Base-by-base conservation (phyloP, 345 rosid genomes). In the Hirschfeldia incana region DNA sequence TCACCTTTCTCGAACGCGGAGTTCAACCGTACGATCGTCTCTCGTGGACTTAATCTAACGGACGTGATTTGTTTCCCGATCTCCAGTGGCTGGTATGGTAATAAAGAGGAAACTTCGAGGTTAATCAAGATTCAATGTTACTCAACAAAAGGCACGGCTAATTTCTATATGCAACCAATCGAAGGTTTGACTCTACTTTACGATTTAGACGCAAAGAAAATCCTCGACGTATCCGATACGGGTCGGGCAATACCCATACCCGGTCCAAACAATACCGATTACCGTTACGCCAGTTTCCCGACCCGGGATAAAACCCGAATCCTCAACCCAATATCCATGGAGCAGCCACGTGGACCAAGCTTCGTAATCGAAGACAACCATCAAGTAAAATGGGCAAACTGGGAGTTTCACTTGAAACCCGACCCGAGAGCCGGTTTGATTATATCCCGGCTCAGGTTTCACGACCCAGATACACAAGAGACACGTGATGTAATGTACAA, bases 111-210 rank as follows among this genome's bases (percentile, higher is more conserved):
- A 68, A 85, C 79, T 49, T 69, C 81, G 75, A 86, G 99, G 80
- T 70, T 95, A 26, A 86, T 93, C 51, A 95, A 95, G 83, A 89
- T 88, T 7, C 97, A 93, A 81, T 95, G 99, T 88, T 95, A 82
- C 88, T 87, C 88, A 55, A 81, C 46, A 76, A 70, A 91, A 81
- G 97, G 67, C 29, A 93, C 98, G 2, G 87, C 86, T 26, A 95
- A 95, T 73, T 95, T 91, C 80, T 95, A 90, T 85, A 93, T 95
- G 99, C 81, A 96, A 73, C 99, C 99, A 3, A 89, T 95, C 61
- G 99, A 95, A 84, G 99, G 99, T 64, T 80, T 95, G 69, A 93
- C 97, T 4, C 88, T 91, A n/a, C 76, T 93, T 4, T 16, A 93
- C 8, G 93, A 93, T 55, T 12, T 91, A 78, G 96, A 93, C 77